Conservation (phyloP, 169 alveolate genomes). For the Amoebophrya sp. region DNA sequence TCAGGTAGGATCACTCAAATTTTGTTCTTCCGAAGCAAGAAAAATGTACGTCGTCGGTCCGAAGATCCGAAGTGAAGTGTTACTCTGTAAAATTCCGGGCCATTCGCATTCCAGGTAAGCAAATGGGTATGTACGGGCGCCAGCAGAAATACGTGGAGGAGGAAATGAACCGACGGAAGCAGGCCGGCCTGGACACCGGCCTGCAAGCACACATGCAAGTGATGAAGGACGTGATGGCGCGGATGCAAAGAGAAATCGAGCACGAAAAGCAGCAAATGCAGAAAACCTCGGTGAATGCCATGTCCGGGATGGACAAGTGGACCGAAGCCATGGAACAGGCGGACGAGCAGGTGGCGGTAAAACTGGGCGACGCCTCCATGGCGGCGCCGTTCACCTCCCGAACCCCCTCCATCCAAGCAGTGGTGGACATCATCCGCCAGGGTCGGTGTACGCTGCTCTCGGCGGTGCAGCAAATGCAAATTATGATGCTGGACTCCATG, state of each 20-base stretch:
- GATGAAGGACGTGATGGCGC: conserved; percentile 41
- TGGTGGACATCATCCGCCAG: conserved; percentile 73
- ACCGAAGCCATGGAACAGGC: background rate
- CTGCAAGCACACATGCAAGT: conserved; percentile 39
- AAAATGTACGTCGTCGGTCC: too few relatives aligned
- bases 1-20: too few relatives aligned
- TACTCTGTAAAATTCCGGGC: too few relatives aligned
- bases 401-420: conserved; percentile 78
- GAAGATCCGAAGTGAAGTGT: too few relatives aligned
- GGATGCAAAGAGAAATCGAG: conserved; percentile 39
- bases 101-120: too few relatives aligned
- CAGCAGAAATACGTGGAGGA: background rate
- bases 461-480: conserved; percentile 90
- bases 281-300: background rate
- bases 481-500: conserved; percentile 87
- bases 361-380: conserved; percentile 88
- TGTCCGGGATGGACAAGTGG: background rate
- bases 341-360: conserved; percentile 45
- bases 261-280: conserved; percentile 25
- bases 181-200: conserved; percentile 39
- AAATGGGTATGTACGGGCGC: background rate
- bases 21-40: too few relatives aligned
- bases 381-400: conserved; percentile 97
- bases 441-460: conserved; percentile 90
- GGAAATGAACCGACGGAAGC: conserved; percentile 34